Percentiles rank a stretch among this genome's conserved stretches.
These are phyloP conservation scores for Cryphonectria japonica DNA, from an alignment of 2,329 filamentous ascomycete genomes.

Conservation along the genomic window DNA sequence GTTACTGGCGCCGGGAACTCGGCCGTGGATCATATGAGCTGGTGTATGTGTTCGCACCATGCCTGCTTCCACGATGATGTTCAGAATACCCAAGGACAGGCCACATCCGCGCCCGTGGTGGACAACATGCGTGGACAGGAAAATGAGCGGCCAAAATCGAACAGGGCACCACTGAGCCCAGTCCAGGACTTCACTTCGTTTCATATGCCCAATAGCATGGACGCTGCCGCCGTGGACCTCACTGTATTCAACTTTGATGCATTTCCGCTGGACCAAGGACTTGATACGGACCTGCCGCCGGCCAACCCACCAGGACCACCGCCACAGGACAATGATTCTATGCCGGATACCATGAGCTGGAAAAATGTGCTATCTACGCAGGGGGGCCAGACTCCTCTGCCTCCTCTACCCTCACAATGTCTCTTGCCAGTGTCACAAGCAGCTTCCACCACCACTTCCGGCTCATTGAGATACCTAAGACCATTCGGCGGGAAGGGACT, in stretches of 20 bases:
- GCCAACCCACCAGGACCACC: slow-evolving; percentile 9
- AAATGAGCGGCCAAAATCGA: slow-evolving; percentile 54
- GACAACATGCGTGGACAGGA: slow-evolving; percentile 47
- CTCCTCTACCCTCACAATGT: slow-evolving; percentile 55
- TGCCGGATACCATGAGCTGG: slow-evolving; percentile 63
- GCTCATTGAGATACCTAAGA: slow-evolving; percentile 53
- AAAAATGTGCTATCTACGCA: slow-evolving; percentile 47
- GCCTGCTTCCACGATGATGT: slow-evolving; percentile 63
- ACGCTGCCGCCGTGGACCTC: slow-evolving; percentile 48
- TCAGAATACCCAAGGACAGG: slow-evolving; percentile 35
- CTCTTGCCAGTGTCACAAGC: slow-evolving; percentile 54
- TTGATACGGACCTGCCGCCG: slow-evolving; percentile 31
- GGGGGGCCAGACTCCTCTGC: slow-evolving; percentile 41
- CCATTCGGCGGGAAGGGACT: slow-evolving; percentile 62
- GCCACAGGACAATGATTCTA: slow-evolving; percentile 38
- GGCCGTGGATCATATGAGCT: slow-evolving; percentile 48
- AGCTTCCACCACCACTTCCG: slow-evolving; percentile 56
- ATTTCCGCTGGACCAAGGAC: slow-evolving; percentile 40
- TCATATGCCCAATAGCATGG: slow-evolving; percentile 43
- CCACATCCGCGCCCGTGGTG: slow-evolving; percentile 9
- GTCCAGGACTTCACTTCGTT: slow-evolving; percentile 50
- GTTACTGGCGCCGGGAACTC: slow-evolving; percentile 38
- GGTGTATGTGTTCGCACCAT: slow-evolving; percentile 67
- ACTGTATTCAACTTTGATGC: slow-evolving; percentile 38
- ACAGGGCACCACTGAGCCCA: slow-evolving; percentile 57